phyloP scores from a whole-genome alignment of 2,329 filamentous ascomycete species.

The Neoarthrinium moseri region DNA sequence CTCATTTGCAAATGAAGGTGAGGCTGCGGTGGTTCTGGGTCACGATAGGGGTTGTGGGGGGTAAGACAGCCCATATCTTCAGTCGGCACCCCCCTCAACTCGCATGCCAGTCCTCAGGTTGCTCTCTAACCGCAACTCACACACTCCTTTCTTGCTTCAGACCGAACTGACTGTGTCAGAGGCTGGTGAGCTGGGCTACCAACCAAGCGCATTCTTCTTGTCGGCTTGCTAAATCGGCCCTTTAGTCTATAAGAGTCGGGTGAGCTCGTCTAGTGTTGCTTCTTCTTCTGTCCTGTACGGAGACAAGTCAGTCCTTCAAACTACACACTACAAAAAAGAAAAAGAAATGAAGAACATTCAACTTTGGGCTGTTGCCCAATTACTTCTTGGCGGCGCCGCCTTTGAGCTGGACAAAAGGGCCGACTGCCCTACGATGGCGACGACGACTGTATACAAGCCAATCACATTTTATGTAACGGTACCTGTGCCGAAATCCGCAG shows the following conservation, averaged over 20 bases:
- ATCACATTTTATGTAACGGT: slow-evolving; percentile 21
- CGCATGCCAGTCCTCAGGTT: neutral
- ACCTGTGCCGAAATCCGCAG: slow-evolving; percentile 11
- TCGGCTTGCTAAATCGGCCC: neutral
- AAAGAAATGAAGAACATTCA: slow-evolving; percentile 17
- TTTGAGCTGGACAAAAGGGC: slow-evolving; percentile 15
- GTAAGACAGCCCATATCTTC: slow-evolving; percentile 1
- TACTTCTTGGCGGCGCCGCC: slow-evolving; percentile 15
- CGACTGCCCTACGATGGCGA: slow-evolving; percentile 17
- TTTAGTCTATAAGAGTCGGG: neutral
- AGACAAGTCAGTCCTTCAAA: too few relatives aligned
- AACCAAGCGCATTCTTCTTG: neutral
- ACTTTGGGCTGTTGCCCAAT: slow-evolving; percentile 18
- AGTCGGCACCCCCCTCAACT: neutral
- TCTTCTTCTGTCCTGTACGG: too few relatives aligned
- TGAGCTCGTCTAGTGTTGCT: too few relatives aligned
- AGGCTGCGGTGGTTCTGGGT: neutral
- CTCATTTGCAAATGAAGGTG: neutral
- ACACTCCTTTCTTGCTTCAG: neutral
- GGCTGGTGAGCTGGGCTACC: neutral
- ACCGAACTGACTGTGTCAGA: neutral
- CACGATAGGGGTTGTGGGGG: neutral
- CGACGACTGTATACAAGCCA: slow-evolving; percentile 24
- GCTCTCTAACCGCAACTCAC: neutral
- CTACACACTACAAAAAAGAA: too few relatives aligned